phyloP scores from a whole-genome alignment of 345 rosid species.

The Salix brachista region DNA sequence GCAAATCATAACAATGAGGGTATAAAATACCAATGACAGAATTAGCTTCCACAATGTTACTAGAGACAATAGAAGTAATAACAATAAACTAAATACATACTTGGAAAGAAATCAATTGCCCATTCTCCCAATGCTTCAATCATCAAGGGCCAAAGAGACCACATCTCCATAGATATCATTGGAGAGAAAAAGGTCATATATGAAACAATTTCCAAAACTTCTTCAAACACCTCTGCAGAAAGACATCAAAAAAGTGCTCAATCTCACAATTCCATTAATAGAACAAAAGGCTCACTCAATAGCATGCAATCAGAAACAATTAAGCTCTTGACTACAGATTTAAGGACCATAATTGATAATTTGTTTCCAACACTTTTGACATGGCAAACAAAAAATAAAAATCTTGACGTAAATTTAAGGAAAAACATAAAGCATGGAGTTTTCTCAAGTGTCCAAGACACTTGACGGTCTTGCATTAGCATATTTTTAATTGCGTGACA shows the following conservation, averaged over 20 bases:
- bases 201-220: conserved; percentile 96
- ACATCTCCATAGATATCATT: conserved; percentile 82
- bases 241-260: conserved; percentile 6
- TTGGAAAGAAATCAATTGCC: conserved; percentile 97
- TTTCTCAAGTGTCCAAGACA: neutral
- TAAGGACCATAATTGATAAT: neutral
- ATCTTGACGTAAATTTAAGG: neutral
- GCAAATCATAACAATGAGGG: neutral
- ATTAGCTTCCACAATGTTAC: neutral
- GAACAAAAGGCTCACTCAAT: neutral
- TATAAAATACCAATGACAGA: neutral
- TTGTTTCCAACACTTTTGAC: neutral
- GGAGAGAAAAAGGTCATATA: conserved; percentile 98
- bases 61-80: neutral
- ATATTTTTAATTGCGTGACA: neutral
- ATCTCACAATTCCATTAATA: neutral
- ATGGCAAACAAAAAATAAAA: neutral
- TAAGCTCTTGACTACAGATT: neutral
- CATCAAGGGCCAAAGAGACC: conserved; percentile 99
- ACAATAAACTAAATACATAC: conserved; percentile 31
- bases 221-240: conserved; percentile 95
- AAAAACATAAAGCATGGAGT: neutral
- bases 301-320: neutral
- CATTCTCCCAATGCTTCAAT: conserved; percentile 88
- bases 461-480: neutral